Evolutionary conservation across 495 filamentous ascomycete species (phyloP), one percentile per base, ranked within the genome.

Genomic region (Annulohypoxylon moriforme): DNA sequence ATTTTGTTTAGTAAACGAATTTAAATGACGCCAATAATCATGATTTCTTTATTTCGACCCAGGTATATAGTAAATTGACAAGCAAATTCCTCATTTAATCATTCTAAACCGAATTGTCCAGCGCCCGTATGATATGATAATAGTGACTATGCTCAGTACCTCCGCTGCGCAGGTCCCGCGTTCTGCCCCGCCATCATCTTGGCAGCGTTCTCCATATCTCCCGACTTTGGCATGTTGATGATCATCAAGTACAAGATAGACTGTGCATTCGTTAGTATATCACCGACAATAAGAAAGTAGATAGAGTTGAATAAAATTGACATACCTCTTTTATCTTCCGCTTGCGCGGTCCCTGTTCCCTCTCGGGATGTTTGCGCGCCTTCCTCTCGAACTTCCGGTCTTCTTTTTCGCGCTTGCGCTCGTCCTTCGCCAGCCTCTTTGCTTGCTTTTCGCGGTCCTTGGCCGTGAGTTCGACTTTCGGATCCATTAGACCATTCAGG

Each of bases 171-270:
- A 18, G 27, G 6, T 20, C 13, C 29, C n/a, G 29, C 50, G 2
- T 9, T 34, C 29, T 9, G 50, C 5, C 50, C 50, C n/a, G 13
- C 50, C 13, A 55, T 34, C 27, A 34, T 11, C 50, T 55, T 72
- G n/a, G 4, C 11, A 7, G 69, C 69, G 25, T 69, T 36, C 49
- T 77, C 59, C 69, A 72, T 72, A 9, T 72, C 59, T 1, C 61
- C 59, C 0, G 9, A n/a, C 18, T 52, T 25, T 1, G 69, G 69
- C 60, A 68, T 68, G 13, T 72, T 68, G 14, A 67, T 53, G 9
- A 72, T 72, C 64, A 72, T 72, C 53, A 72, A 22, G 25, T 72
- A 72, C 25, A 72, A 13, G 34, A 72, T 68, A 33, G 59, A 46
- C 69, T 72, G 11, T 8, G 0, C 6, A 24, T 3, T 57, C 4